A percentile compares a stretch with the other conserved stretches of the same genome.
Evolutionary conservation across 306 rosid genomes (phyloP).

Genomic region (Ammopiptanthus mongolicus): DNA sequence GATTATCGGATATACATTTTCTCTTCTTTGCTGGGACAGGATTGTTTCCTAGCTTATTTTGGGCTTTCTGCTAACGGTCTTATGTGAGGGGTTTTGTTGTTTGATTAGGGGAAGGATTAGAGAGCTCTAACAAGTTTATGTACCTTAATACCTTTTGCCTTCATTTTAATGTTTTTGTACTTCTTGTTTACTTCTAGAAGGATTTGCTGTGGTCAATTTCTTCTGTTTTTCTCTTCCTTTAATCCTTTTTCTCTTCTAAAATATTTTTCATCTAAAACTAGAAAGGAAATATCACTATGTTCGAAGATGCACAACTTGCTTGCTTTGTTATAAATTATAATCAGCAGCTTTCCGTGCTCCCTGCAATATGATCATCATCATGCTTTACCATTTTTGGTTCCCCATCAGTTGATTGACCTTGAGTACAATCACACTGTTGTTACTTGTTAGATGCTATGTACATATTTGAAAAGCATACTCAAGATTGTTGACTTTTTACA

Average conservation of each 20-base stretch:
- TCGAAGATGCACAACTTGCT: neutral
- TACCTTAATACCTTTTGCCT: neutral
- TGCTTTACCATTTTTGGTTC: constrained; percentile 11
- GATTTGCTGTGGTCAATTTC: neutral
- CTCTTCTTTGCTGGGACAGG: neutral
- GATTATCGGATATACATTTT: neutral
- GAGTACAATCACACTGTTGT: neutral
- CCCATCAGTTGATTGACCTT: neutral
- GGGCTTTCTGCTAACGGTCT: neutral
- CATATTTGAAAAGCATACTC: constrained; percentile 17
- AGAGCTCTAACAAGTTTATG: neutral
- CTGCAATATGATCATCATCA: constrained; percentile 1
- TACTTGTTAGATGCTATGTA: neutral
- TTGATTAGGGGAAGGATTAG: neutral
- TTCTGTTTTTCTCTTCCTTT: neutral
- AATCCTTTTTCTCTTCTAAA: neutral
- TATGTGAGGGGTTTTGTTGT: neutral
- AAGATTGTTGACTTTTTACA: constrained; percentile 33
- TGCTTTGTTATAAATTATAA: neutral
- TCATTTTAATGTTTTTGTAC: neutral
- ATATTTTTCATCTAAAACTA: neutral
- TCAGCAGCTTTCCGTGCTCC: neutral
- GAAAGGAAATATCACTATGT: neutral
- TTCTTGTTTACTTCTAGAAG: neutral
- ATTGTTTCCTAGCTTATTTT: neutral